phyloP scores from a whole-genome alignment of 208 protist species.

The Wallacemonas collosoma region DNA sequence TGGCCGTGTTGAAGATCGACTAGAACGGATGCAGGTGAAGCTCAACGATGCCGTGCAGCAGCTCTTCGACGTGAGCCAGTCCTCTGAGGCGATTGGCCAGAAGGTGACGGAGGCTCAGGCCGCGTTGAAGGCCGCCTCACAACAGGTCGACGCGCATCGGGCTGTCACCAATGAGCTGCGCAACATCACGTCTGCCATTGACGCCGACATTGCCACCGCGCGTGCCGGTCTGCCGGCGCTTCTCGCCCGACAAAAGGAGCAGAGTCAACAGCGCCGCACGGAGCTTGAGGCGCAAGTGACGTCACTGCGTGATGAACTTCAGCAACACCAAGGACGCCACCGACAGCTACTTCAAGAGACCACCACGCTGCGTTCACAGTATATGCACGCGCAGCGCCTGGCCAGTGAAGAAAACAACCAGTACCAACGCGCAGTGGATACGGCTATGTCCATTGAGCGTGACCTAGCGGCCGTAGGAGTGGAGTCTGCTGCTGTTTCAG shows the following conservation, averaged over 20 bases:
- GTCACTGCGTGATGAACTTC: conserved; percentile 12
- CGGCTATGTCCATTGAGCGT: conserved; percentile 17
- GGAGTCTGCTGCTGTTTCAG: neutral
- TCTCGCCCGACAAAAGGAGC: neutral
- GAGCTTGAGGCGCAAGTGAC: conserved; percentile 7
- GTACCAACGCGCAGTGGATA: neutral
- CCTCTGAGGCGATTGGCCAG: conserved; percentile 35
- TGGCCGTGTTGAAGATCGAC: conserved; percentile 35
- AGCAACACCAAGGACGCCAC: neutral
- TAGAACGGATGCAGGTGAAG: conserved; percentile 33
- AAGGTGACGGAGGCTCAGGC: conserved; percentile 21
- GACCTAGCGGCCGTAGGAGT: conserved; percentile 14
- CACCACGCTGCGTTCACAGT: conserved; percentile 30
- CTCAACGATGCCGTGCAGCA: conserved; percentile 32
- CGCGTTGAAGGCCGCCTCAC: conserved; percentile 8
- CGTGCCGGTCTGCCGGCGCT: conserved; percentile 14
- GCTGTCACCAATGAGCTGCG: neutral
- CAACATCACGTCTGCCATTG: neutral
- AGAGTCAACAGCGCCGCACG: conserved; percentile 2
- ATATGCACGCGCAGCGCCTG: conserved; percentile 21
- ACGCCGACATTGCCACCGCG: conserved; percentile 2
- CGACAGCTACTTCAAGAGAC: conserved; percentile 34
- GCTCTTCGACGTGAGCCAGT: conserved; percentile 34
- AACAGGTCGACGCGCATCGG: conserved; percentile 28
- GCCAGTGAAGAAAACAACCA: conserved; percentile 12